Base-by-base conservation (phyloP, 78 protist genomes). In the Dictyostelium purpureum region DNA sequence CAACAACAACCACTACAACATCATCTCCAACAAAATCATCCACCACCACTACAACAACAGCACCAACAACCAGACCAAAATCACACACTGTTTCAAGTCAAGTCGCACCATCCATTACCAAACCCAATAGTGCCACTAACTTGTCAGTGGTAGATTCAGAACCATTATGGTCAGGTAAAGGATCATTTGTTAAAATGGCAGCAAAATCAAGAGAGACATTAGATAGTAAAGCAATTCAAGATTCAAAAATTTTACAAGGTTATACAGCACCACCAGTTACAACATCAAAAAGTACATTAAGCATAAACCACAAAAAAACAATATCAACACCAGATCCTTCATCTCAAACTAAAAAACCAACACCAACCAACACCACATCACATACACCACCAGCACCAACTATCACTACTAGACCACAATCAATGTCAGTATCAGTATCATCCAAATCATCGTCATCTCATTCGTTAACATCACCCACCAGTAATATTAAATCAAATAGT, bases 111-210 rank as follows among this genome's bases (percentile, higher is more conserved):
- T 31, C 83, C 9, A 19, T 37, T 56, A 18, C 16, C 16, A 35
- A 26, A 28, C 59, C 57, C 10, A 43, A 31, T 0, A 59, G 37
- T 1, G 7, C 19, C 3, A 56, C 85, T 0, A n/a, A n/a, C n/a
- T n/a, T n/a, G n/a, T n/a, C n/a, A n/a, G n/a, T n/a, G n/a, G n/a
- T n/a, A n/a, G n/a, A n/a, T n/a, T n/a, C 70, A 12, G 4, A 66
- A 35, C 6, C 82, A 26, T n/a, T 38, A 38, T 0, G 21, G 14
- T 24, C 49, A n/a, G 14, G 57, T 45, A 1, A 28, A 1, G 61
- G 75, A 28, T 85, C 92, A 21, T 85, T 85, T 61, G 92, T 85
- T 19, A 85, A 85, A 74, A 42, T 59, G 71, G 92, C 92, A 33
- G 75, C 79, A 45, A 85, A 73, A 56, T 49, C 42, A 21, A 70